phyloP scores from a whole-genome alignment of 176 grass and related monocot genomes.

The Carex cristatella region DNA sequence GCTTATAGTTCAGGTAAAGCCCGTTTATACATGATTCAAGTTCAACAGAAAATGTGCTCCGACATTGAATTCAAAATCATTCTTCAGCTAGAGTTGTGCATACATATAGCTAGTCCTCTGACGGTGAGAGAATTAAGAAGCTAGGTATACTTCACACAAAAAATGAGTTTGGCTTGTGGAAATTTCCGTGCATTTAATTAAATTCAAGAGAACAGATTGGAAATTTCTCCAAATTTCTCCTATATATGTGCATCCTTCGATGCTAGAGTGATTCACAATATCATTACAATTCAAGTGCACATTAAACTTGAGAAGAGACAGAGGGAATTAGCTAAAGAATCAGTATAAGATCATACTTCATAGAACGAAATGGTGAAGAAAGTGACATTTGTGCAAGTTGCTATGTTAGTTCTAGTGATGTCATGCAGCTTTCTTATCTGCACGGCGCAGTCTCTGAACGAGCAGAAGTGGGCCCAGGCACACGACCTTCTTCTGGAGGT shows the following conservation, averaged over 20 bases:
- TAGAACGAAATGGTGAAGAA: conserved; percentile 11
- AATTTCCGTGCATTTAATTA: conserved; percentile 16
- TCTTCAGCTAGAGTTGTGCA: not conserved
- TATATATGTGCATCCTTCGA: not conserved
- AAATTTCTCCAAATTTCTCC: conserved; percentile 8
- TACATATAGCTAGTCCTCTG: not conserved
- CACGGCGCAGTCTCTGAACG: not conserved
- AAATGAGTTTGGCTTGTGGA: conserved; percentile 12
- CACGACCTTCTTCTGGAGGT: not conserved
- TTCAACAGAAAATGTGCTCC: not conserved
- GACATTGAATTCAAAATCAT: conserved; percentile 9
- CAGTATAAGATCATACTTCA: not conserved
- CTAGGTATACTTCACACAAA: not conserved
- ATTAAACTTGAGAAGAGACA: not conserved
- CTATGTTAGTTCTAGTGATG: conserved; percentile 6
- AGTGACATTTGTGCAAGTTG: conserved; percentile 1
- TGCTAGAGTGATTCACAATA: not conserved
- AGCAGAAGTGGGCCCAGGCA: not conserved
- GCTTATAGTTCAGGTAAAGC: not conserved
- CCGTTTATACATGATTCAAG: not conserved
- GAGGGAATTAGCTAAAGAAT: not conserved
- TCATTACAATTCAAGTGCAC: not conserved
- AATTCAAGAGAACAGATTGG: not conserved
- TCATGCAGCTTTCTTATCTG: not conserved
- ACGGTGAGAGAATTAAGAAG: not conserved